phyloP scores from a whole-genome alignment of 352 stramenopile species.

The Phytophthora cactorum region DNA sequence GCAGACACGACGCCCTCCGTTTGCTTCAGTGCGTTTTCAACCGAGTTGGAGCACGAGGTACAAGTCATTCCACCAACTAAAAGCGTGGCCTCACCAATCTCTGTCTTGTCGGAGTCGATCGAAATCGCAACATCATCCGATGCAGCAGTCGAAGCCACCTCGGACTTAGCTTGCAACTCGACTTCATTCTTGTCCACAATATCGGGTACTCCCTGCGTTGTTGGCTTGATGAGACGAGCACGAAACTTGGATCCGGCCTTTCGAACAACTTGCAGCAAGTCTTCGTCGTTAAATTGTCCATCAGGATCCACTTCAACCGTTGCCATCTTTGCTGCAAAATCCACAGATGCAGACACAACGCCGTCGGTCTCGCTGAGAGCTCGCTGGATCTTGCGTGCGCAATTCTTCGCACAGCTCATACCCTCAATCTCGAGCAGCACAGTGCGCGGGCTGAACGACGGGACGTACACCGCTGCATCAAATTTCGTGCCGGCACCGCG shows the following conservation, averaged over 20 bases:
- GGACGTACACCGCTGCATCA: constrained; percentile 56
- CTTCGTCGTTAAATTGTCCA: constrained; percentile 62
- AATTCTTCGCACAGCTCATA: constrained; percentile 75
- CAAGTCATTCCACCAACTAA: constrained; percentile 92
- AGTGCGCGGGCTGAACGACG: constrained; percentile 38
- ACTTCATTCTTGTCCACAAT: constrained; percentile 6
- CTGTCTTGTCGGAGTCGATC: constrained; percentile 54
- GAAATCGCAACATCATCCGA: constrained; percentile 44
- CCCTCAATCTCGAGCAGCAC: constrained; percentile 63
- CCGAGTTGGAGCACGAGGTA: constrained; percentile 91
- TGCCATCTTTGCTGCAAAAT: constrained; percentile 69
- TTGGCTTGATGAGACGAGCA: constrained; percentile 27
- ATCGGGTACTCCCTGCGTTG: background rate
- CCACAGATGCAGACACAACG: constrained; percentile 73
- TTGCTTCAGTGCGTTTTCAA: constrained; percentile 86
- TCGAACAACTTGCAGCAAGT: constrained; percentile 62
- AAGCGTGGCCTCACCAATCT: constrained; percentile 71
- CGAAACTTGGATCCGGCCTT: constrained; percentile 35
- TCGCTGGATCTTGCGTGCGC: constrained; percentile 73
- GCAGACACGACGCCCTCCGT: constrained; percentile 77
- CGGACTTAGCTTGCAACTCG: constrained; percentile 7
- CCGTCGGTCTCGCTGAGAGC: constrained; percentile 60
- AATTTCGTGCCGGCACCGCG: constrained; percentile 63
- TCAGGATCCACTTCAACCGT: constrained; percentile 65
- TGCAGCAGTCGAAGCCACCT: constrained; percentile 14